Percentiles rank a stretch among this genome's conserved stretches.
Conservation (phyloP, 2,329 filamentous ascomycete species). For the Byssoonygena ceratinophila region DNA sequence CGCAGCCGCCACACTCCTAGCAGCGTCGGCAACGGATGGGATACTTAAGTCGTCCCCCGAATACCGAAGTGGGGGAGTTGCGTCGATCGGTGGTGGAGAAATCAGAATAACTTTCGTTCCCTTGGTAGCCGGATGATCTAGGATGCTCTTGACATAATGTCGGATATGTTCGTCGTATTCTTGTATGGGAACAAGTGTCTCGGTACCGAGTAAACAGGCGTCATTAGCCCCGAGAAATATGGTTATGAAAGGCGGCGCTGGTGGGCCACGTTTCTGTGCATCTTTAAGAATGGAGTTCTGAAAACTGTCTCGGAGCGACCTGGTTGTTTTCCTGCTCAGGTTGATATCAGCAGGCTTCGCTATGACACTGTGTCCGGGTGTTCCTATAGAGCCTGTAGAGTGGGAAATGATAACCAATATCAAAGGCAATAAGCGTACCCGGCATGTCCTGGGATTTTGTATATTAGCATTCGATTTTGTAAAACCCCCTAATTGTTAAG, state of each 20-base stretch:
- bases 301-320: constrained; percentile 14
- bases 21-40: not conserved
- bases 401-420: too few species aligned
- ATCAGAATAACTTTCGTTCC: constrained; percentile 31
- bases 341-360: not conserved
- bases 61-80: constrained; percentile 12
- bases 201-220: constrained; percentile 23
- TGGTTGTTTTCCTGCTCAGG: constrained; percentile 15
- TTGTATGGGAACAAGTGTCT: constrained; percentile 25
- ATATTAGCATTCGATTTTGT: not conserved
- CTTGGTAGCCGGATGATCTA: constrained; percentile 23
- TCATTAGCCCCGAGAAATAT: constrained; percentile 35
- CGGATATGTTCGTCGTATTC: constrained; percentile 29
- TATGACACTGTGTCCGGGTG: too few species aligned
- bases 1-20: constrained; percentile 10
- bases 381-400: too few species aligned
- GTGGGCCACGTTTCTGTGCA: constrained; percentile 14
- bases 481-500: too few species aligned
- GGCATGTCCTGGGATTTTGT: constrained; percentile 13
- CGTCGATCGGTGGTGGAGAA: constrained; percentile 30
- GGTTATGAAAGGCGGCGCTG: constrained; percentile 29
- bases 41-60: constrained; percentile 3
- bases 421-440: constrained; percentile 15
- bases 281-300: constrained; percentile 11
- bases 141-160: constrained; percentile 27